Conservation (phyloP, 2,329 filamentous ascomycete species). For the Phialophora verrucosa region DNA sequence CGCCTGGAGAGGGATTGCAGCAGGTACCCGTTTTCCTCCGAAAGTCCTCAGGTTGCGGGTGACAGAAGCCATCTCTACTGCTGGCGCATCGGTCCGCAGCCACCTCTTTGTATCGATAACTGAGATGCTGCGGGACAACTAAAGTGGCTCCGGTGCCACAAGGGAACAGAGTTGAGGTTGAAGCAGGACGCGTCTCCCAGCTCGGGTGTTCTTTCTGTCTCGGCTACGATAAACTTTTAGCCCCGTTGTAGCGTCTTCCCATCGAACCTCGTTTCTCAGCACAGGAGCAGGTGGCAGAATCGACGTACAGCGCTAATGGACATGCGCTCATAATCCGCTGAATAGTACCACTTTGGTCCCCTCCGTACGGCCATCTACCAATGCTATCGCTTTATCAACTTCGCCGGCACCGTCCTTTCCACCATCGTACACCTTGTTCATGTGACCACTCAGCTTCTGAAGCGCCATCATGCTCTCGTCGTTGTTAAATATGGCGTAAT, state of each 20-base stretch:
- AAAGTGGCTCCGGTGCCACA: background rate
- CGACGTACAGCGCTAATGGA: background rate
- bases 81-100: background rate
- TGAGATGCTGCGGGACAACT: background rate
- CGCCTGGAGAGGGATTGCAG: background rate
- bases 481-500: constrained; percentile 26
- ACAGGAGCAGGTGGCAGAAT: background rate
- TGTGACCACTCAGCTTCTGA: constrained; percentile 25
- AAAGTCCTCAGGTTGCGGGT: background rate
- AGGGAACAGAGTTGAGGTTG: background rate
- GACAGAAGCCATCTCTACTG: background rate
- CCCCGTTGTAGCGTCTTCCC: too few species aligned
- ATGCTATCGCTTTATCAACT: constrained; percentile 24
- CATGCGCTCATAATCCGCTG: background rate
- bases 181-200: background rate
- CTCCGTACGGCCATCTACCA: constrained; percentile 12
- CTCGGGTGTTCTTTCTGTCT: background rate
- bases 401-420: constrained; percentile 28
- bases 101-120: background rate
- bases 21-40: constrained; percentile 1
- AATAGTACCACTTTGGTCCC: background rate
- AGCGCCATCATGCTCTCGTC: constrained; percentile 28
- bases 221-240: background rate
- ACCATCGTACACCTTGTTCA: constrained; percentile 31
- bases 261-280: background rate